phyloP scores from a whole-genome alignment of 2,329 filamentous ascomycete genomes.

The Sclerotinia nivalis region DNA sequence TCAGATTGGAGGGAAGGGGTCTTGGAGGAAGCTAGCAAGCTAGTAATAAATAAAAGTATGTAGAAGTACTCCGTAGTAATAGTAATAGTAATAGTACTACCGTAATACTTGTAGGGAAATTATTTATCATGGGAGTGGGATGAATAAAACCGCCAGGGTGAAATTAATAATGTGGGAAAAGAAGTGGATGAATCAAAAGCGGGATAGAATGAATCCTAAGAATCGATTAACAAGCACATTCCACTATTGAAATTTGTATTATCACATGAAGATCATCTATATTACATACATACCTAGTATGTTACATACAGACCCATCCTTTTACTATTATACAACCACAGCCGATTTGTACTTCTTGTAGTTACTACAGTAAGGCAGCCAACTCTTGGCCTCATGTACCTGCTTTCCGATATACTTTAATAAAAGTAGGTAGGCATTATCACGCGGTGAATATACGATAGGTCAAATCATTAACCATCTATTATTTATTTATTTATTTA shows the following conservation, averaged over 20 bases:
- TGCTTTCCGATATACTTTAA: no score
- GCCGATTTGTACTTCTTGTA: no score
- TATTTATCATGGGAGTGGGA: neutral
- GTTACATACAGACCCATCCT: neutral
- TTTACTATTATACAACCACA: neutral
- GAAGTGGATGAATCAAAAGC: neutral
- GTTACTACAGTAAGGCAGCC: no score
- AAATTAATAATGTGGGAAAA: neutral
- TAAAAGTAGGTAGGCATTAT: no score
- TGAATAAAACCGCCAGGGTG: neutral
- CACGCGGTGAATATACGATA: no score
- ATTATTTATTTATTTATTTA: neutral
- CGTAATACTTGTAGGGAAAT: neutral
- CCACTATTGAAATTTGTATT: neutral
- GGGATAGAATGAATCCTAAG: neutral
- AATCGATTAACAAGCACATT: neutral
- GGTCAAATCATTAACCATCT: neutral
- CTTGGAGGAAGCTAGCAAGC: neutral
- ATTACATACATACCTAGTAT: neutral
- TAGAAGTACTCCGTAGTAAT: neutral
- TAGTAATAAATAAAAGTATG: neutral
- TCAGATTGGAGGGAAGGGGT: neutral
- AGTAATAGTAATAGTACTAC: no score
- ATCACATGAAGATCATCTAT: neutral
- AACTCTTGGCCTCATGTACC: slow-evolving; percentile 2